A percentile compares a stretch with the other conserved stretches of the same genome.
Conservation (phyloP, 768 basidiomycete species). For the Mycena metata region DNA sequence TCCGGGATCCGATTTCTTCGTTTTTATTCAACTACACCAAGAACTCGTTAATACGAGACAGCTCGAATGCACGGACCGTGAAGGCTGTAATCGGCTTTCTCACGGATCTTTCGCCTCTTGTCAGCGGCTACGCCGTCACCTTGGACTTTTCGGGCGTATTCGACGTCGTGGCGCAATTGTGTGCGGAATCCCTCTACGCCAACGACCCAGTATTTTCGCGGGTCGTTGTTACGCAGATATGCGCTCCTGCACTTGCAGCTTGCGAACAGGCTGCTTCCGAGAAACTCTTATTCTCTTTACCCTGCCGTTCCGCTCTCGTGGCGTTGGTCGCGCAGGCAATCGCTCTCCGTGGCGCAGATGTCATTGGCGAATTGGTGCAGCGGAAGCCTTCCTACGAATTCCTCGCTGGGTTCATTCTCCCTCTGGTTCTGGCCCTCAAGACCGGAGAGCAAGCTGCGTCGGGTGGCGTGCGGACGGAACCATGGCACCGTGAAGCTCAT, state of each 20-base stretch:
- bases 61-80: conserved; percentile 52
- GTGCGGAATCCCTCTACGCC: conserved; percentile 60
- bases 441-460: conserved; percentile 60
- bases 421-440: conserved; percentile 68
- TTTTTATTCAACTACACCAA: conserved; percentile 69
- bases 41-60: conserved; percentile 62
- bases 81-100: conserved; percentile 69
- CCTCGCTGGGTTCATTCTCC: conserved; percentile 74
- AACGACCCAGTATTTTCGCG: conserved; percentile 65
- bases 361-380: conserved; percentile 69
- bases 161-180: conserved; percentile 62
- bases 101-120: conserved; percentile 66
- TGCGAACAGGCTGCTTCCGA: conserved; percentile 62
- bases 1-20: conserved; percentile 56
- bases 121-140: conserved; percentile 60
- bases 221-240: conserved; percentile 60
- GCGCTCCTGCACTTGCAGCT: conserved; percentile 60
- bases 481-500: conserved; percentile 61
- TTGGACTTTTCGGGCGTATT: conserved; percentile 74
- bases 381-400: conserved; percentile 69
- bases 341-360: conserved; percentile 63
- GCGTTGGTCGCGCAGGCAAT: conserved; percentile 59
- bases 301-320: conserved; percentile 57
- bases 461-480: conserved; percentile 57
- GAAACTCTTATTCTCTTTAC: conserved; percentile 54